Evolutionary conservation across 116 monocot species (phyloP), one percentile per base, ranked within the genome.

Genomic region (Trichopus zeylanicus): DNA sequence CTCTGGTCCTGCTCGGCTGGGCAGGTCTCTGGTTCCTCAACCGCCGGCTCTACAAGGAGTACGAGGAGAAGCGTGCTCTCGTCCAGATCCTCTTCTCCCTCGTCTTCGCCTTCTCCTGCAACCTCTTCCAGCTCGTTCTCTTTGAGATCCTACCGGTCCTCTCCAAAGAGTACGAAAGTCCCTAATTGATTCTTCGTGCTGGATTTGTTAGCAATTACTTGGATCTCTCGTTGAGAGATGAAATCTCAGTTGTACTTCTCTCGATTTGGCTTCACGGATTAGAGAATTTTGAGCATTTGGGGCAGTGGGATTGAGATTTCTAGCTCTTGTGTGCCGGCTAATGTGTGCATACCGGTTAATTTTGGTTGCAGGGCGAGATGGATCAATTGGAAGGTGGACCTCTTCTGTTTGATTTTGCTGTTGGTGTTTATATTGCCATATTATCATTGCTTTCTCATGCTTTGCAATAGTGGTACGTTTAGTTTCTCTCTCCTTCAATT

Each of bases 81-180:
- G 89, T 95, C 26, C 94, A 95, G 78, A 83, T 95, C 78, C 81
- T 95, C 63, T 95, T 95, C 84, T 78, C 83, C 70, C 63, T 78
- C 57, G 90, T 95, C 72, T 95, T 95, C 65, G 86, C 94, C 63
- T 86, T 95, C 76, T 95, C 94, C 59, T 89, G 94, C 81, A 95
- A 89, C 63, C 89, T 95, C 49, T 86, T 94, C 61, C 83, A 94
- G 81, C 89, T 94, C 55, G 94, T 94, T 18, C 86, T 94, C 66
- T 86, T 95, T 69, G 94, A 95, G 90, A 95, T 95, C 76, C 77
- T 89, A 26, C 75, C 83, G 7, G 71, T 95, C 46, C 90, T 95
- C 53, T 95, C 94, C 78, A 95, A 95, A 63, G 79, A 93, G 94
- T 89, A 75, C 48, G 31, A 26, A 46, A 58, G 0, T 33, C 35